Evolutionary conservation across 495 filamentous ascomycete species (phyloP).

Genomic region (Podospora australis): DNA sequence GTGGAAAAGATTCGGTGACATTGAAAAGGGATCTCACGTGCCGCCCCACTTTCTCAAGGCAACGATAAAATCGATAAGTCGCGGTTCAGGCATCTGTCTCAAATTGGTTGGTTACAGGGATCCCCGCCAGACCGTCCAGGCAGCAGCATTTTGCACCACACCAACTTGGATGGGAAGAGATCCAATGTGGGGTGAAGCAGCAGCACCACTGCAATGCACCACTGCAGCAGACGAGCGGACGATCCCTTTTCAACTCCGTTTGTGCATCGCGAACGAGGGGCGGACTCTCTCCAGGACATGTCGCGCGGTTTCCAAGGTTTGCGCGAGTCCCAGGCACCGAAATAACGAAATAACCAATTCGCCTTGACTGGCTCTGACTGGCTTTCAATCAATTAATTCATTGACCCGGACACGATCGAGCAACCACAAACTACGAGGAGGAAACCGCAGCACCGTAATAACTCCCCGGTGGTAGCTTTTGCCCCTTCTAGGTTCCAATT

Average conservation of each 20-base stretch:
- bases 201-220: no score
- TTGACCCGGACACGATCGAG: neutral
- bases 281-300: no score
- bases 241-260: neutral
- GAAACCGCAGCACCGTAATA: no score
- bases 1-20: no score
- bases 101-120: neutral
- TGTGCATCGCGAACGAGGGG: no score
- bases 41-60: neutral
- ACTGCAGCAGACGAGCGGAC: no score
- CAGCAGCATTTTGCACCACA: conserved; percentile 29
- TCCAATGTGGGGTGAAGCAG: conserved; percentile 7
- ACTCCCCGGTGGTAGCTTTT: no score
- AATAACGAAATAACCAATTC: conserved; percentile 15
- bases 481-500: no score
- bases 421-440: no score
- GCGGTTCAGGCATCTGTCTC: neutral
- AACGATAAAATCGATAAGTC: neutral
- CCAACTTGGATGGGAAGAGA: no score
- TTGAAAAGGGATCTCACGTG: neutral
- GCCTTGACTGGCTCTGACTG: neutral
- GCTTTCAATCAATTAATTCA: neutral
- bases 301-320: no score
- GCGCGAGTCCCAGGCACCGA: no score
- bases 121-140: conserved; percentile 14